Base-by-base conservation (phyloP, 768 basidiomycete species). In the Leccinum ochraceum region DNA sequence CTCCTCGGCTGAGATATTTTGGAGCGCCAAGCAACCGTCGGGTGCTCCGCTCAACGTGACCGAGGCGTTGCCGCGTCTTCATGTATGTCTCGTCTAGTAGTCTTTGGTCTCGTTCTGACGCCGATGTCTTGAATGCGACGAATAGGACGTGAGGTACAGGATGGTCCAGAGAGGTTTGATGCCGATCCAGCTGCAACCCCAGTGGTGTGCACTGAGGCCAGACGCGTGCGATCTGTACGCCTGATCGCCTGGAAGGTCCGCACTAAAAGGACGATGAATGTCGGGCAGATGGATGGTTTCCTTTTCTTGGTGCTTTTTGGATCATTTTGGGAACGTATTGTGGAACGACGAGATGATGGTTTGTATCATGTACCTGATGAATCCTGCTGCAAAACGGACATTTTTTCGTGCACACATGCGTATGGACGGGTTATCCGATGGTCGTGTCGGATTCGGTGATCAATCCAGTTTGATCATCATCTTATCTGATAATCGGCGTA, bases 171-270 rank as follows among this genome's bases (percentile, higher is more conserved):
- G 81, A 16, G 84, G 85, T 2, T 64, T 85, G 22, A 63, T 66
- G 0, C 80, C 85, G n/a, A 76, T 76, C 37, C 66, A 75, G 1
- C 68, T 86, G n/a, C 85, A 86, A 67, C 86, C 85, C 0, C 70
- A 81, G 28, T 86, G 80, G 78, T 86, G 84, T 72, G 84, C 81
- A 11, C 64, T 85, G 16, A 71, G 84, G 36, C 81, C 83, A 0
- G 66, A 78, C 42, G 71, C 61, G 1, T 84, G 83, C 57, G 78
- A 84, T 59, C n/a, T 74, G 53, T 8, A 53, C 0, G 66, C 71
- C 1, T 70, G 58, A 71, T n/a, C 9, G 17, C 28, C 30, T 49
- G 17, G 10, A 22, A 55, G 24, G 14, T 24, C n/a, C 4, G 3
- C 22, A 36, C 11, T 16, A 39, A 37, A 54, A 54, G 53, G 36